Evolutionary conservation across 139 green algal species (phyloP), one percentile per base, ranked within the genome.

Genomic region (Diplosphaera chodatii): DNA sequence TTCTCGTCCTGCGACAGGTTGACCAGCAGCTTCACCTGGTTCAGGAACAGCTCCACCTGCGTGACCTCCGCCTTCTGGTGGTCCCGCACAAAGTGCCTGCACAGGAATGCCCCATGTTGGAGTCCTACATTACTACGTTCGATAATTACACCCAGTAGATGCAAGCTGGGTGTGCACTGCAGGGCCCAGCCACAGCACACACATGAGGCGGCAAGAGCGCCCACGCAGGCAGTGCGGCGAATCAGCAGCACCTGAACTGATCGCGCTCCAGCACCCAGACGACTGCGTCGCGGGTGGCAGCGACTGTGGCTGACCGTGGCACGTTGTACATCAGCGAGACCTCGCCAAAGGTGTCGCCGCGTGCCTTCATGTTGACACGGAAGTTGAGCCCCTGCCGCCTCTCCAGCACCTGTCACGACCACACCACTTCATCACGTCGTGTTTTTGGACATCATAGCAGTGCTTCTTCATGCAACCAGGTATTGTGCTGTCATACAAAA

Each of bases 211-310:
- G n/a, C n/a, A n/a, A n/a, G n/a, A n/a, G n/a, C n/a, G 48, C 48
- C 25, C 16, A 27, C 3, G 48, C 13, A 59, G 8, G 25, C 48
- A n/a, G 13, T 5, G 25, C 16, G 48, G 3, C 22, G 25, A 5
- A 25, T 27, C 3, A 59, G 22, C 32, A 4, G 1, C 3, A 74
- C 63, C 78, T 76, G 80, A 97, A 95, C 15, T 86, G 77, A 21
- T 89, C 81, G 4, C 93, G 85, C 70, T 96, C 88, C 70, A 98
- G 82, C 22, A 97, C 91, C 90, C 91, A 98, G 21, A 97, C 93
- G 22, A 85, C 81, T 1, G 87, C 81, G 72, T 94, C 79, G 55
- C 84, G 85, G 0, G 87, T 95, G 13, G 93, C 90, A 4, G 92
- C 92, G 23, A 98, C 90, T 2, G 92, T 97, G 3, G 92, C 93